phyloP scores from a whole-genome alignment of 495 filamentous ascomycete species.

The Penicillium daleae region DNA sequence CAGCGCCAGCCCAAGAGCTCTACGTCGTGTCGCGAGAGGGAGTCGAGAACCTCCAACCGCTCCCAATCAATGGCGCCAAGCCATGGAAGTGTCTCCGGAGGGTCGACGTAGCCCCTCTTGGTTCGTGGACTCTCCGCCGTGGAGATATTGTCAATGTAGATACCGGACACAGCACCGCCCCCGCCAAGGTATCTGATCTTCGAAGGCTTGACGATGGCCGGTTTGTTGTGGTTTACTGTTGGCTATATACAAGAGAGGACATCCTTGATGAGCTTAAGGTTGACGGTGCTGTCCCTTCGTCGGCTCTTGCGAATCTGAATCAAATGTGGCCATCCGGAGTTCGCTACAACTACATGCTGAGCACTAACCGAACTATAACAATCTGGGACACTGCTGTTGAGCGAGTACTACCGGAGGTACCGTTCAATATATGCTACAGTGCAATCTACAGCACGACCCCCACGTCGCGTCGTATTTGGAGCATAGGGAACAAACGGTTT shows the following conservation, averaged over 20 bases:
- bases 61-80: conserved; percentile 6
- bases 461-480: conserved; percentile 9
- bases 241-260: conserved; percentile 18
- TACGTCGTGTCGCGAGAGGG: conserved; percentile 6
- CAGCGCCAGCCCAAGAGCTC: conserved; percentile 1
- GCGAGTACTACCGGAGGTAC: neutral
- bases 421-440: conserved; percentile 4
- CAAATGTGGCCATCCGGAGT: conserved; percentile 12
- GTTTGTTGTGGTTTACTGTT: conserved; percentile 14
- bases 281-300: conserved; percentile 1
- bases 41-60: conserved; percentile 5
- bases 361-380: conserved; percentile 18
- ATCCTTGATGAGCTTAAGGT: conserved; percentile 10
- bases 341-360: conserved; percentile 11
- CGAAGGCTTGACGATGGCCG: conserved; percentile 12
- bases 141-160: conserved; percentile 14
- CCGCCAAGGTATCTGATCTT: conserved; percentile 17
- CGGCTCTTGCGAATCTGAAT: conserved; percentile 1
- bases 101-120: conserved; percentile 5
- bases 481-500: conserved; percentile 4
- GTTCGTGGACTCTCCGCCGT: conserved; percentile 8
- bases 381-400: conserved; percentile 18
- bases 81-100: conserved; percentile 7
- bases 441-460: conserved; percentile 18
- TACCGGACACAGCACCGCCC: neutral